Base-by-base conservation (phyloP, 1,139 yeast genomes). In the Pichia sp. region DNA sequence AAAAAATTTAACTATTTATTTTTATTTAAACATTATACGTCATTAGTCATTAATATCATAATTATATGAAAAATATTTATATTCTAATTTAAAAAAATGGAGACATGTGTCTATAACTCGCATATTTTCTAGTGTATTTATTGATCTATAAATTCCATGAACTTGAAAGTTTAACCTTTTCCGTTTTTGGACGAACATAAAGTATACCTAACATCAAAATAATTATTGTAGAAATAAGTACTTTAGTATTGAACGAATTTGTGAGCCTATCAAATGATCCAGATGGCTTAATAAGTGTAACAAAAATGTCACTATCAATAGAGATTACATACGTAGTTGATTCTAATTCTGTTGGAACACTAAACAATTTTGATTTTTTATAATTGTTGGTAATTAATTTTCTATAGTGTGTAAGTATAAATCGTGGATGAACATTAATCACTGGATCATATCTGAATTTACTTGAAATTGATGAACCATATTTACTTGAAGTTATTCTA, bases 221-320 rank as follows among this genome's bases (percentile, higher is more conserved):
- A 1, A 70, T 68, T 3, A 91, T 76, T 0, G 96, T 88, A 6
- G 73, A 60, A 13, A 84, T 52, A 50, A 93, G 76, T 61, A 84
- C 85, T 18, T 72, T 63, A 62, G 81, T 85, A 60, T 84, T 90
- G 64, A 93, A 93, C 44, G 75, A 75, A 46, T 76, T 73, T 45
- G 83, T 76, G 54, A 83, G 73, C 18, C 59, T 57, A 68, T 93
- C 99, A 69, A 88, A 91, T 48, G 90, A 87, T 51, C 80, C 79
- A 0, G 96, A 88, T 1, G 98, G 97, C 51, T 87, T 80, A 27
- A 87, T 74, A 50, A 82, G 73, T 0, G 95, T 84, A 65, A 91
- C 87, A 70, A 87, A 91, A 25, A 86, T 69, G 64, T 88, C 96
- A 30, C 68, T 62, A 43, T 75, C 71, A 50, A 78, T 71, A 28